Conservation (phyloP, 1,284 basidiomycete species). For the Ganoderma boninense region DNA sequence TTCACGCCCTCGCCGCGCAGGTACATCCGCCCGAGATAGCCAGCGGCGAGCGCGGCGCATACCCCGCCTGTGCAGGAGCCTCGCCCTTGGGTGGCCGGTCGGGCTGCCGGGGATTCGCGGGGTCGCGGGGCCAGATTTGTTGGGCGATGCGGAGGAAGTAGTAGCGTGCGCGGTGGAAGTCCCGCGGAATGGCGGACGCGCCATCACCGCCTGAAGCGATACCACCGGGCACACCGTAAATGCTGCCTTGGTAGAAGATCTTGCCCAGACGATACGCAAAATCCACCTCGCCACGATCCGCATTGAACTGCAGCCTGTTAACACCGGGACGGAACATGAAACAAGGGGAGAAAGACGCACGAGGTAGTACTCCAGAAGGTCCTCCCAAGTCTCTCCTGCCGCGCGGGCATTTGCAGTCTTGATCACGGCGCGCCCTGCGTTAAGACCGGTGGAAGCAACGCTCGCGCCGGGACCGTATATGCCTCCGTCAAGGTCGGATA, state of each 20-base stretch:
- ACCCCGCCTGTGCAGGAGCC: constrained; percentile 64
- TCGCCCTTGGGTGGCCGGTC: constrained; percentile 54
- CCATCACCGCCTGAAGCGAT: constrained; percentile 89
- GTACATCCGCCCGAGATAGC: constrained; percentile 92
- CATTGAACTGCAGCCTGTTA: constrained; percentile 74
- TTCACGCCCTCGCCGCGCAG: constrained; percentile 93
- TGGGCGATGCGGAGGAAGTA: constrained; percentile 88
- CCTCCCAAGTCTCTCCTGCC: constrained; percentile 91
- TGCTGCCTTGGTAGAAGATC: constrained; percentile 94
- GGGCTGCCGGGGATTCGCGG: constrained; percentile 58
- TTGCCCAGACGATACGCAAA: constrained; percentile 90
- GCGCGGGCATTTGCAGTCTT: constrained; percentile 84
- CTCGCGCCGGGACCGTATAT: constrained; percentile 94
- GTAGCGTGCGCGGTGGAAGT: constrained; percentile 76
- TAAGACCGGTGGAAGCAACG: constrained; percentile 85
- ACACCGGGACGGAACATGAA: background rate
- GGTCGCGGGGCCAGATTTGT: constrained; percentile 84
- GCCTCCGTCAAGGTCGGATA: constrained; percentile 93
- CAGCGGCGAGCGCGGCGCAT: constrained; percentile 83
- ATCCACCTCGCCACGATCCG: constrained; percentile 86
- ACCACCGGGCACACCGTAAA: constrained; percentile 79
- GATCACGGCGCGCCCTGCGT: constrained; percentile 77
- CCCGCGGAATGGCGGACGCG: constrained; percentile 81
- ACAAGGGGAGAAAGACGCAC: constrained; percentile 47
- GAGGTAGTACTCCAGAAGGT: constrained; percentile 91